Base-by-base conservation (phyloP, 805 yeast species). In the Ogataea allantospora region DNA sequence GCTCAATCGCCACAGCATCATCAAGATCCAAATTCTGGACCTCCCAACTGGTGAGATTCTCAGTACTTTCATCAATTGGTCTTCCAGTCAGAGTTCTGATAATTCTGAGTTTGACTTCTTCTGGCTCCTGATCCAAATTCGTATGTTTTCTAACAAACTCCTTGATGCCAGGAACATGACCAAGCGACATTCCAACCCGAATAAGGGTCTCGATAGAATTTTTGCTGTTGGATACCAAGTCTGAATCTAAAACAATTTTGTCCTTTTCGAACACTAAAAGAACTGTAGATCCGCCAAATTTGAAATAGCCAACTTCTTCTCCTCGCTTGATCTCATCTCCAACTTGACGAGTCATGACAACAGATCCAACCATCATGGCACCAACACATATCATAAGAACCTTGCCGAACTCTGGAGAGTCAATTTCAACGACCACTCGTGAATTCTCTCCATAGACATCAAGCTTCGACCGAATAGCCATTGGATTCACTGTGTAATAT, bases 311-410 rank as follows among this genome's bases (percentile, higher is more conserved):
- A 18, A 91, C 62, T 53, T 91, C 98, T 28, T 85, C 89, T 4
- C 93, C 85, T 30, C 89, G 70, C 7, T 62, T 51, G 3, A 91
- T 69, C 0, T 36, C 25, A 29, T 78, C 78, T 2, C 87, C 88
- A 30, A 71, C 75, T 35, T 72, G 57, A 11, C 79, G 81, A 0
- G 91, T 80, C 19, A 91, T 59, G 0, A 88, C 73, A 2, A 83
- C 88, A 2, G 95, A 83, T 0, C 98, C 98, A 2, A 91, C 99
- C 97, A 91, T 88, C 98, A 93, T 91, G 0, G 99, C 99, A 23
- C 99, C 99, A 4, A 91, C 87, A 5, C 93, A 79, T 15, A 88
- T 76, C 63, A 86, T 71, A 44, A 84, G 66, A 13, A 91, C 83
- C 0, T 75, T 70, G 0, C 97, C 97, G 58, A 87, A 89, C n/a